Conservation (phyloP, 2,329 filamentous ascomycete genomes). For the Aspergillus quadricinctus region DNA sequence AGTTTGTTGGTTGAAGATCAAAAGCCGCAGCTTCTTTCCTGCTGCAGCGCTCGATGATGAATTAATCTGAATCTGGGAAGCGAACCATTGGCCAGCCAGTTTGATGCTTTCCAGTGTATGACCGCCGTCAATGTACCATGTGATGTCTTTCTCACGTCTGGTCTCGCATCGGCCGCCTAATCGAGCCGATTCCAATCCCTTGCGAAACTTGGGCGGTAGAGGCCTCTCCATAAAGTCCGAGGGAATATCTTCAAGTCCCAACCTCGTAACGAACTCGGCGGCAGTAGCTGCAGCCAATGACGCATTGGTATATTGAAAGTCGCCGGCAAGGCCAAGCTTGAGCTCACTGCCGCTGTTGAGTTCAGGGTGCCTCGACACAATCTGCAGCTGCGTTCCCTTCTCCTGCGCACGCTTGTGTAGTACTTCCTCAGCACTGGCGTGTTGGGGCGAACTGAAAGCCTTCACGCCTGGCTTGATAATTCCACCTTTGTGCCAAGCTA, state of each 20-base stretch:
- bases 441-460: slow-evolving; percentile 61
- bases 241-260: slow-evolving; percentile 33
- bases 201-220: slow-evolving; percentile 59
- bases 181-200: slow-evolving; percentile 62
- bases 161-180: slow-evolving; percentile 76
- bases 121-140: slow-evolving; percentile 82
- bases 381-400: slow-evolving; percentile 44
- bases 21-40: slow-evolving; percentile 47
- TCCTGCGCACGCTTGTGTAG: slow-evolving; percentile 53
- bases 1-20: slow-evolving; percentile 93
- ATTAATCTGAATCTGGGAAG: slow-evolving; percentile 42
- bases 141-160: slow-evolving; percentile 52
- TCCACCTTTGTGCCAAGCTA: slow-evolving; percentile 89
- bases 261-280: slow-evolving; percentile 35
- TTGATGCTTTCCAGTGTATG: slow-evolving; percentile 82
- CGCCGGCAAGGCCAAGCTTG: slow-evolving; percentile 56
- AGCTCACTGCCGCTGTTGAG: slow-evolving; percentile 39
- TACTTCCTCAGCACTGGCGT: slow-evolving; percentile 51
- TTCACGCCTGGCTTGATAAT: slow-evolving; percentile 68
- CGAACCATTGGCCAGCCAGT: slow-evolving; percentile 74
- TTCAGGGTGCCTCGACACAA: slow-evolving; percentile 48
- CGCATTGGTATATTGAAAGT: slow-evolving; percentile 62
- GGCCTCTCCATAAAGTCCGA: slow-evolving; percentile 34
- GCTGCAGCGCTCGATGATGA: slow-evolving; percentile 26
- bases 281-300: slow-evolving; percentile 54